Percentiles rank a stretch among this genome's conserved stretches.
These are phyloP conservation scores for Pythium rhizo-oryzae DNA, from an alignment of 352 stramenopile species.

Conservation along the genomic window DNA sequence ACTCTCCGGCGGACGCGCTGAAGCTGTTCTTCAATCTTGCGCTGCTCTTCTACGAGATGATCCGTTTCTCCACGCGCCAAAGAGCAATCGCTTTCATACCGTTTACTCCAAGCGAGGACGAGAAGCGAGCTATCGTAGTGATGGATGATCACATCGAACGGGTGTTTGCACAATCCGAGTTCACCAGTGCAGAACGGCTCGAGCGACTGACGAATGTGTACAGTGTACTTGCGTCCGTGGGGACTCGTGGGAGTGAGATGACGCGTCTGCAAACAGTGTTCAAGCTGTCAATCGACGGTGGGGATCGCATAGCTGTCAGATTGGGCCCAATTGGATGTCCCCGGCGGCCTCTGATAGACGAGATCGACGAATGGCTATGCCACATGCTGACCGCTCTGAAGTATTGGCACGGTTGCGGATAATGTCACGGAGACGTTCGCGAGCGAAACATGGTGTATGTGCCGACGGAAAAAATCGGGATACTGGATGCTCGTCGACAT, in stretches of 20 bases:
- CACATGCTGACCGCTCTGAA: not conserved
- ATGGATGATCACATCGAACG: not conserved
- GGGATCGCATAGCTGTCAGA: too few relatives aligned
- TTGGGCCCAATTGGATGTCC: too few relatives aligned
- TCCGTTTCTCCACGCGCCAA: too few relatives aligned
- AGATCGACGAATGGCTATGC: not conserved
- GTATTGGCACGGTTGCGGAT: constrained; percentile 18
- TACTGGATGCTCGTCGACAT: constrained; percentile 33
- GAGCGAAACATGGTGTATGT: constrained; percentile 31
- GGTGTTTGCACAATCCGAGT: not conserved
- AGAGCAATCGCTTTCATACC: too few relatives aligned
- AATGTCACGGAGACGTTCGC: constrained; percentile 33
- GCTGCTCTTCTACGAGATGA: too few relatives aligned
- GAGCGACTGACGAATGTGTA: constrained; percentile 13
- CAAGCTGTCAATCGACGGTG: too few relatives aligned
- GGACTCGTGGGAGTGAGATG: too few relatives aligned
- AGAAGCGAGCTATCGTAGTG: not conserved
- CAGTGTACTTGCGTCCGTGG: not conserved
- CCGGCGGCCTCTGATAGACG: not conserved
- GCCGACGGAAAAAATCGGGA: constrained; percentile 5
- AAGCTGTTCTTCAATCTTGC: too few relatives aligned
- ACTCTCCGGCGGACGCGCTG: too few relatives aligned
- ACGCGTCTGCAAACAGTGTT: too few relatives aligned
- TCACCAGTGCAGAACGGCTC: constrained; percentile 27
- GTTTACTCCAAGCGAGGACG: too few relatives aligned